Evolutionary conservation across 1,284 basidiomycete species (phyloP).

Genomic region (Trichosporon coremiiforme): DNA sequence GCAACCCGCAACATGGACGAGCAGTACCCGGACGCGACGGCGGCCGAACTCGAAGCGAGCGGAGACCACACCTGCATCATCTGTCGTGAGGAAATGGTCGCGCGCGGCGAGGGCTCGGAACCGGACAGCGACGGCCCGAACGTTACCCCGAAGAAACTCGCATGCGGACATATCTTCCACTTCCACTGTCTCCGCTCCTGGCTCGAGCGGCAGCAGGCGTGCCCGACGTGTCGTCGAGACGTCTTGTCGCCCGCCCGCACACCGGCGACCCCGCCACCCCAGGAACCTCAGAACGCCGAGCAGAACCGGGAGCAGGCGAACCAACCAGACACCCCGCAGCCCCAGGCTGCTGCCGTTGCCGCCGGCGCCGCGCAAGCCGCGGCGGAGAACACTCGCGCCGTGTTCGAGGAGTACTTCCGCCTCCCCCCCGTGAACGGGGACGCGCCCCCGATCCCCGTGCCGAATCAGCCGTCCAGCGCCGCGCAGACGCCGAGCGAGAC

Average conservation of each 20-base stretch:
- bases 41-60: constrained; percentile 75
- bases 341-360: constrained; percentile 60
- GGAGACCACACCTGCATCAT: constrained; percentile 96
- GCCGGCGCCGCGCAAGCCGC: constrained; percentile 60
- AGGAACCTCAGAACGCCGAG: neutral
- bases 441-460: constrained; percentile 31
- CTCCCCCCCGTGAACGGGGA: constrained; percentile 35
- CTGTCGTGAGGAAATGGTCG: constrained; percentile 92
- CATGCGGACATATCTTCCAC: constrained; percentile 97
- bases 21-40: constrained; percentile 90
- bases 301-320: constrained; percentile 45
- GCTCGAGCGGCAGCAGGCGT: constrained; percentile 89
- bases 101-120: constrained; percentile 43
- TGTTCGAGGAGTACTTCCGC: constrained; percentile 49
- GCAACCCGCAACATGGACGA: constrained; percentile 97
- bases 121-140: constrained; percentile 70
- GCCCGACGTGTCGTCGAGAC: constrained; percentile 91
- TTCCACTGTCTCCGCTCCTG: constrained; percentile 96
- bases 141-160: constrained; percentile 92
- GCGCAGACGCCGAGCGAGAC: constrained; percentile 1
- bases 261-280: neutral
- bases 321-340: neutral
- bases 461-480: constrained; percentile 15
- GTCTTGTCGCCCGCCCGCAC: constrained; percentile 65
- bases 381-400: constrained; percentile 37